These are phyloP conservation scores for Dovyalis caffra DNA, from an alignment of 345 rosid species.

Conservation along the genomic window DNA sequence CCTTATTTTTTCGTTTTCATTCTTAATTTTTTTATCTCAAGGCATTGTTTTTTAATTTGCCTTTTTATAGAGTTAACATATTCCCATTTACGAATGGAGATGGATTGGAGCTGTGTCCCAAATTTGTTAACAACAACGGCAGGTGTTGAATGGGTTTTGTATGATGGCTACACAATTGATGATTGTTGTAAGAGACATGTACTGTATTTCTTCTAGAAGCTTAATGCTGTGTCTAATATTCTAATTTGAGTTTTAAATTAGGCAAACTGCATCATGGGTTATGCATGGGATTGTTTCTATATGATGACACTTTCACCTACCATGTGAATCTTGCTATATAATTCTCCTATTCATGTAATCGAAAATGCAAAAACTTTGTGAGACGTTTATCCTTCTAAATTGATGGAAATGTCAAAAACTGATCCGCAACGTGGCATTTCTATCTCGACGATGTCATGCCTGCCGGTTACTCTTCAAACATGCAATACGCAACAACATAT, in stretches of 20 bases:
- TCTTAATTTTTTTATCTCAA: not conserved
- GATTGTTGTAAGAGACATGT: conserved; percentile 4
- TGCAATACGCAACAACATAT: not conserved
- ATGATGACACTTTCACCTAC: no score
- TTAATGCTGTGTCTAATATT: no score
- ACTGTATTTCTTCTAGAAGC: not conserved
- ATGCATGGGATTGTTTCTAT: not conserved
- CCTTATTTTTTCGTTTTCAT: not conserved
- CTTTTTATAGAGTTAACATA: conserved; percentile 20
- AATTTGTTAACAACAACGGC: not conserved
- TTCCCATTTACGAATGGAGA: not conserved
- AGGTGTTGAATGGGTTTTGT: conserved; percentile 7
- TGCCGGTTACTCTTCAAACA: not conserved
- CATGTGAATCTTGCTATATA: no score
- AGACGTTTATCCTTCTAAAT: not conserved
- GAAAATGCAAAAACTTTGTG: not conserved
- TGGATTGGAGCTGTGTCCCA: conserved; percentile 4
- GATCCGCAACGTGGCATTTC: not conserved
- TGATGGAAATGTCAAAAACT: not conserved
- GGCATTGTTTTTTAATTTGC: conserved; percentile 25
- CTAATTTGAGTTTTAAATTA: no score
- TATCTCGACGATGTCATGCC: not conserved
- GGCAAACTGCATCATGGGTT: not conserved
- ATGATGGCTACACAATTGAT: conserved; percentile 7
- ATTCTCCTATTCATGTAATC: not conserved